Evolutionary conservation across 305 asterid species (phyloP), one percentile per base, ranked within the genome.

Genomic region (Plantago coronopus): DNA sequence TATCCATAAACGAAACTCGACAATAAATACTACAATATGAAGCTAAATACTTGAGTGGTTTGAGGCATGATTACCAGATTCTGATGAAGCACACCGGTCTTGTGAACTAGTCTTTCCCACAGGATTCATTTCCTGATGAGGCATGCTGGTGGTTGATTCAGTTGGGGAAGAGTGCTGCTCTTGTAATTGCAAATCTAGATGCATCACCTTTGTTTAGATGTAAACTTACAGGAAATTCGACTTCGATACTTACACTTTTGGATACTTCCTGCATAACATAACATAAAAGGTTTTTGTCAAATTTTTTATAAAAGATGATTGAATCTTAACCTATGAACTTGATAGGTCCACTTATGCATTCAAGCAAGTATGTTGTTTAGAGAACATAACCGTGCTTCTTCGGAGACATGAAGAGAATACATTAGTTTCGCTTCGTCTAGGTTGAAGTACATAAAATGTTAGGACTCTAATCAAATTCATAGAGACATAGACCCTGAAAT

Each of bases 21-120:
- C 3, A 44, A 14, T n/a, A 7, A 44, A 44, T 14, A 44, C 48
- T 14, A 13, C n/a, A 27, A 27, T 44, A 44, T 44, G 1, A 14
- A n/a, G 48, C n/a, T 7, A 14, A n/a, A 7, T 14, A n/a, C 34
- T 59, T 4, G 53, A 61, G 51, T 18, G 65, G 65, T 23, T 53
- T 46, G 57, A 43, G 29, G 45, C 13, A 23, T 27, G 17, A 64
- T 42, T 81, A 88, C 97, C 89, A 13, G 90, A 82, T 67, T 78
- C 94, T 22, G 96, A 79, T 22, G 95, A 88, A 63, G 81, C 75
- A 16, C 74, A 68, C 59, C 77, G 90, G 74, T 81, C 89, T 71
- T 76, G 87, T 64, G 95, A 82, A 59, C 55, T 74, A 19, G 88
- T 54, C 76, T 76, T 82, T 49, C 62, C 83, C 80, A 80, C 70